phyloP scores from a whole-genome alignment of 345 rosid species.

The Citrus sinensis region DNA sequence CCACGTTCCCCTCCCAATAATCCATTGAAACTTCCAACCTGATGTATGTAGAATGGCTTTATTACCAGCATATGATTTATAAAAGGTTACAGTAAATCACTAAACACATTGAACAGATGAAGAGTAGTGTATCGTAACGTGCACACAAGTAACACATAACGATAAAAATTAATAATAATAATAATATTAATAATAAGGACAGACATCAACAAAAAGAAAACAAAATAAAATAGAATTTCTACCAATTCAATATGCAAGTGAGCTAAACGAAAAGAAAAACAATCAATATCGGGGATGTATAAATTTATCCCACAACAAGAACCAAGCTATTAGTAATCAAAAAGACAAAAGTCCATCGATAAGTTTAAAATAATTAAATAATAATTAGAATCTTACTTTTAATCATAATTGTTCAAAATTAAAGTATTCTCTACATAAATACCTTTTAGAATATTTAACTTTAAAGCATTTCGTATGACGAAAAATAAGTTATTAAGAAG shows the following conservation, averaged over 20 bases:
- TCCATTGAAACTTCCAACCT: slow-evolving; percentile 67
- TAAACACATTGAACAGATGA: not conserved
- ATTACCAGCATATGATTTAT: slow-evolving; percentile 26
- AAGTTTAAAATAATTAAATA: not conserved
- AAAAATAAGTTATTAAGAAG: no score
- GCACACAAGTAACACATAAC: no score
- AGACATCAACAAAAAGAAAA: no score
- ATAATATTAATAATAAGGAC: no score
- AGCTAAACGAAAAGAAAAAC: not conserved
- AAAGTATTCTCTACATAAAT: no score
- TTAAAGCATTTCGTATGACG: no score
- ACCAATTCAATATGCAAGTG: not conserved
- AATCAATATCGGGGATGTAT: not conserved
- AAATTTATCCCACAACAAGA: not conserved
- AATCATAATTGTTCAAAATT: no score
- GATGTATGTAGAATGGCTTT: slow-evolving; percentile 65
- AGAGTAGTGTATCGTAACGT: no score
- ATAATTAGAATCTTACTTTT: no score
- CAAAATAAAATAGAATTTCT: not conserved
- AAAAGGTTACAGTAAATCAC: not conserved
- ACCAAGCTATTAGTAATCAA: not conserved
- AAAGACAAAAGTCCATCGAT: not conserved
- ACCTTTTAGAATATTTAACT: no score
- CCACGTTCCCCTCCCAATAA: slow-evolving; percentile 63
- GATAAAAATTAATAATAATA: no score